These are phyloP conservation scores for Dittrichia graveolens DNA, from an alignment of 129 eudicot species.

Conservation along the genomic window DNA sequence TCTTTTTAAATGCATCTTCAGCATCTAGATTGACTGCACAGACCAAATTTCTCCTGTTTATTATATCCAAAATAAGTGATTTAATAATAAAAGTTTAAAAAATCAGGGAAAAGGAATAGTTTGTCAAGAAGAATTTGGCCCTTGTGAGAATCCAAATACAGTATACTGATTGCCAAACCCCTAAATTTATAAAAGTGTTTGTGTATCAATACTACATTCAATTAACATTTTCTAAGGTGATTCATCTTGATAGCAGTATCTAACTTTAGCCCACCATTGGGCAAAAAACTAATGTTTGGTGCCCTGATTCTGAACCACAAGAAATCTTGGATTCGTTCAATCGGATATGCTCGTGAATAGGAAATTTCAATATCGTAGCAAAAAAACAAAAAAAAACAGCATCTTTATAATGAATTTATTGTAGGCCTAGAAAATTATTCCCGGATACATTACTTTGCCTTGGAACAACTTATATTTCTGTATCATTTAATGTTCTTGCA, in stretches of 20 bases:
- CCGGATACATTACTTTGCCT: no score
- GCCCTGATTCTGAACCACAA: no score
- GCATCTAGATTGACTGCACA: conserved; percentile 80
- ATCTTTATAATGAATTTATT: background rate
- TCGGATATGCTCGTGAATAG: no score
- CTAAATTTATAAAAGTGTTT: background rate
- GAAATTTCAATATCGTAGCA: no score
- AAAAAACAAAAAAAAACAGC: background rate
- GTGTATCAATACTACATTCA: background rate
- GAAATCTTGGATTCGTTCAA: no score
- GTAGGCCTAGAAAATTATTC: background rate
- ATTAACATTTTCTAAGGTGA: background rate
- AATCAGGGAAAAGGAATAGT: conserved; percentile 26
- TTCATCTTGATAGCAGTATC: background rate
- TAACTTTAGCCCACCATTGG: no score
- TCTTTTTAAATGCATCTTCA: conserved; percentile 80
- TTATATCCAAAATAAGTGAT: conserved; percentile 47
- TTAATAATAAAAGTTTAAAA: conserved; percentile 45
- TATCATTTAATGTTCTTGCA: no score
- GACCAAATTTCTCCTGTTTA: conserved; percentile 84
- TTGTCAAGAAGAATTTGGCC: background rate
- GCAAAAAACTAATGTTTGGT: no score
- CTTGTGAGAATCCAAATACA: background rate
- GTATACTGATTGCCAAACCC: background rate
- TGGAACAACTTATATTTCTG: background rate